Conservation (phyloP, 345 rosid genomes). For the Bruguiera parviflora region DNA sequence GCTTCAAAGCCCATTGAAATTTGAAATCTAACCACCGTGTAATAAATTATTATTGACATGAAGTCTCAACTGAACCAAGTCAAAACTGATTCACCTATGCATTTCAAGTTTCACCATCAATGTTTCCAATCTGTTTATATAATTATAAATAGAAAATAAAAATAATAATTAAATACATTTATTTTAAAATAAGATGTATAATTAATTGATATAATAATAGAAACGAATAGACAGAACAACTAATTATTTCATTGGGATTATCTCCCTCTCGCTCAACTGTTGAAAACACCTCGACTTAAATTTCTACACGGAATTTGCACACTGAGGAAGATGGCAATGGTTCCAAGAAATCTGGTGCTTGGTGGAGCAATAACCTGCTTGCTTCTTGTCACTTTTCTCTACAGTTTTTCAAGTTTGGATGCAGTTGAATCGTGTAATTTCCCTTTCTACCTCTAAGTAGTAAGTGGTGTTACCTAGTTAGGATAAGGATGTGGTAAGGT, state of each 20-base stretch:
- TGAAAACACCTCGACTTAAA: neutral
- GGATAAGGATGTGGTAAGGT: neutral
- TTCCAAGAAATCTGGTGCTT: neutral
- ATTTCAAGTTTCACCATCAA: neutral
- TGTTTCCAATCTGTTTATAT: neutral
- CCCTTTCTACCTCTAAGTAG: neutral
- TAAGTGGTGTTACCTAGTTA: neutral
- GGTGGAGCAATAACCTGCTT: neutral
- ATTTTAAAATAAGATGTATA: neutral
- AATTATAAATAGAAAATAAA: neutral
- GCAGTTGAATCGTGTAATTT: neutral
- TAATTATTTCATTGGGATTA: neutral
- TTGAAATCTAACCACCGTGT: too few species aligned
- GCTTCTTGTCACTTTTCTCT: neutral
- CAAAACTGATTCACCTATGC: neutral
- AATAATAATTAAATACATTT: too few species aligned
- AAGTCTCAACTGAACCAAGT: neutral
- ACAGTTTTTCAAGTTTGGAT: neutral
- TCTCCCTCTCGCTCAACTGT: neutral
- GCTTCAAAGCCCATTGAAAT: too few species aligned
- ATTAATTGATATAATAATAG: neutral
- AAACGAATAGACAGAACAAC: neutral
- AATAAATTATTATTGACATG: neutral
- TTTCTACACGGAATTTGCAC: neutral
- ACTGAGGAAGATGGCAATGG: slow-evolving; percentile 1